Evolutionary conservation across 768 basidiomycete species (phyloP).

Genomic region (Mycena vitilis): DNA sequence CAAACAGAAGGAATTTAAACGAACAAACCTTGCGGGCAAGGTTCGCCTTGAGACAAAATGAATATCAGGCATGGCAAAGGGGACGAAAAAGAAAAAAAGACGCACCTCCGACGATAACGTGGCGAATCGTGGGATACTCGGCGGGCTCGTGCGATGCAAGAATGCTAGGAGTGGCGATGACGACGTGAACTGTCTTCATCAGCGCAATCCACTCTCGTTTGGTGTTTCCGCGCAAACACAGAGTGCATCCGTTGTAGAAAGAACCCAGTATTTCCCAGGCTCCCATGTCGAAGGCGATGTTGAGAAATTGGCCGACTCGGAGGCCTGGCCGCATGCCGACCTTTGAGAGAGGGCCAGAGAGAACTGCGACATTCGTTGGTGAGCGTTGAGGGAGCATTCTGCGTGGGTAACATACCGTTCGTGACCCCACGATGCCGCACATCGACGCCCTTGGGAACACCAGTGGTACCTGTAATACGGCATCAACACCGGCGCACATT

Average conservation of each 20-base stretch:
- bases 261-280: constrained; percentile 61
- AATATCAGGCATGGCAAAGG: background rate
- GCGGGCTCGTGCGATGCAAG: constrained; percentile 53
- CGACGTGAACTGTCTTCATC: constrained; percentile 56
- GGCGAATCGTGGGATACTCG: constrained; percentile 56
- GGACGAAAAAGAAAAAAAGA: background rate
- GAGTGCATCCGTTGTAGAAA: constrained; percentile 56
- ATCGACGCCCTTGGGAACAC: constrained; percentile 59
- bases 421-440: constrained; percentile 54
- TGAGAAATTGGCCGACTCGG: constrained; percentile 56
- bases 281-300: constrained; percentile 60
- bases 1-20: constrained; percentile 20
- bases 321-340: constrained; percentile 54
- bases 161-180: constrained; percentile 59
- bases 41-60: constrained; percentile 47
- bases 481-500: background rate
- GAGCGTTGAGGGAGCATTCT: background rate
- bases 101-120: constrained; percentile 49
- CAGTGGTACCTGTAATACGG: constrained; percentile 52
- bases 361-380: constrained; percentile 23
- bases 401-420: constrained; percentile 44
- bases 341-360: constrained; percentile 50
- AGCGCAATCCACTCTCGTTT: constrained; percentile 55
- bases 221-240: constrained; percentile 58
- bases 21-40: constrained; percentile 54